Base-by-base conservation (phyloP, 805 yeast genomes). In the Yueomyces sp. region DNA sequence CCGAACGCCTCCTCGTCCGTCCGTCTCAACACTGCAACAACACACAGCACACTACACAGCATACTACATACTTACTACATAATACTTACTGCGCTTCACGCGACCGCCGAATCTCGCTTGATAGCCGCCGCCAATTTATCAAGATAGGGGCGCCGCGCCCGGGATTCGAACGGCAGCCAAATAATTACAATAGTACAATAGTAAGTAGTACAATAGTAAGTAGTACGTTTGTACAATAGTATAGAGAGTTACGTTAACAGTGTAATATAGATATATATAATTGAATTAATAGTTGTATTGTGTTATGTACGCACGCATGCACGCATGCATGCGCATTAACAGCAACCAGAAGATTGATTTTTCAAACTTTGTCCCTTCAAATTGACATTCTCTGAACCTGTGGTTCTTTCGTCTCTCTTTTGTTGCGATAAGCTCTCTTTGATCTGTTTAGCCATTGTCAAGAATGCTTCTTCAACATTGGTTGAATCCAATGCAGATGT, bases 381-480 rank as follows among this genome's bases (percentile, higher is more conserved):
- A 63, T 81, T 82, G 49, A 84, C 85, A 55, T 75, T 73, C 40
- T 79, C 74, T 5, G 37, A 7, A 30, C 9, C 9, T 5, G 8
- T 34, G n/a, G 5, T n/a, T 9, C 37, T 19, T 50, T 71, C 74
- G 53, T 55, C 57, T 38, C 51, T 49, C 36, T 44, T 40, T 68
- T 75, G 59, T 74, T 70, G 80, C 38, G 90, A 81, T 85, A 92
- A 86, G 61, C 87, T 87, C 51, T 94, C 92, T 73, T 92, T 92
- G 63, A 92, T 92, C 65, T 92, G 96, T 65, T 95, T 83, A 8
- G 97, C 95, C 98, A 92, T 92, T 52, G 96, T 87, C 73, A 85
- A 79, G 70, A 92, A 92, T 9, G 97, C 97, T 66, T 92, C 96
- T 66, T 92, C 98, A 54, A 92, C 98, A 62, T 92, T 92, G 46